Percentiles rank a stretch among this genome's conserved stretches.
phyloP scores from a whole-genome alignment of 1,284 basidiomycete species.

The Inonotus hispidus region DNA sequence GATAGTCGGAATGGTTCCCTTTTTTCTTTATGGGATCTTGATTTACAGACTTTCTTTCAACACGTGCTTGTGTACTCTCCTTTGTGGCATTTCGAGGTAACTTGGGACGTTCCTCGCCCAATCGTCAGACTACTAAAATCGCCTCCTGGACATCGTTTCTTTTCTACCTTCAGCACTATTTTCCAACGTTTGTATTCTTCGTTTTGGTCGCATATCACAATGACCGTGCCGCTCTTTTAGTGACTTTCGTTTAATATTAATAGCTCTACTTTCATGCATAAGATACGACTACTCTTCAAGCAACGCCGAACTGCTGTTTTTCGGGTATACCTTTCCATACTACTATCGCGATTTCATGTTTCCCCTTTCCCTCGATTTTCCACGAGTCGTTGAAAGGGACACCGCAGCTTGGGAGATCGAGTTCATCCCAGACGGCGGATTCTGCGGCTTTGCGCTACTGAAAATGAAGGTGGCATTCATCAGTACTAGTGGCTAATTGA shows the following conservation, averaged over 20 bases:
- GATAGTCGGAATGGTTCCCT: background rate
- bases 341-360: slow-evolving; percentile 6
- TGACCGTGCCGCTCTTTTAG: slow-evolving; percentile 12
- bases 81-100: background rate
- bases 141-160: background rate
- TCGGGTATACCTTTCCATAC: slow-evolving; percentile 5
- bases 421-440: slow-evolving; percentile 25
- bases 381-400: slow-evolving; percentile 23
- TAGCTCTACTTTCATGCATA: background rate
- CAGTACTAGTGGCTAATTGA: too few species aligned
- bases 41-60: background rate
- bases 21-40: background rate
- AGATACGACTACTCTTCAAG: background rate
- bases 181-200: background rate
- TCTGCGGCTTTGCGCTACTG: slow-evolving; percentile 29
- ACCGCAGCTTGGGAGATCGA: slow-evolving; percentile 30
- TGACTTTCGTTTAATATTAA: slow-evolving; percentile 3
- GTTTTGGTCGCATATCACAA: background rate
- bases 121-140: background rate
- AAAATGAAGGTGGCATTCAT: slow-evolving; percentile 16
- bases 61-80: background rate
- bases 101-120: background rate
- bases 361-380: background rate
- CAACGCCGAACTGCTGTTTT: background rate
- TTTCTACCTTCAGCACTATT: background rate